Conservation (phyloP, 306 rosid species). For the Elaeagnus macrophylla region DNA sequence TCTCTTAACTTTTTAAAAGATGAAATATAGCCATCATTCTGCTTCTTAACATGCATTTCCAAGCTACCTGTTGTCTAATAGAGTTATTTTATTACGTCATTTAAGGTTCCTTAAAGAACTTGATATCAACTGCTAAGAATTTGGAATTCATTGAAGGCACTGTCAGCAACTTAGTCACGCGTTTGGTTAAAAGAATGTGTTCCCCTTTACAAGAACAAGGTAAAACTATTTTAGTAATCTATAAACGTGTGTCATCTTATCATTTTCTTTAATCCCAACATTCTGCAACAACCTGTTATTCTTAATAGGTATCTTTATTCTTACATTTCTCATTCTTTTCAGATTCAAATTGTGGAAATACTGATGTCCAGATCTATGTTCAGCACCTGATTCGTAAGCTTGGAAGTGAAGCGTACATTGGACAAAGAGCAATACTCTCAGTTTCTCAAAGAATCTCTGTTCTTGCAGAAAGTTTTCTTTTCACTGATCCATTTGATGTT, state of each 20-base stretch:
- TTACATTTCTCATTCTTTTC: slow-evolving; percentile 14
- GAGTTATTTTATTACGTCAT: slow-evolving; percentile 1
- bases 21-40: background rate
- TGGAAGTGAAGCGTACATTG: slow-evolving; percentile 60
- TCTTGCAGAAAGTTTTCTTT: slow-evolving; percentile 67
- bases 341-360: slow-evolving; percentile 36
- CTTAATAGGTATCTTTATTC: slow-evolving; percentile 8
- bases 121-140: slow-evolving; percentile 38
- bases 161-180: slow-evolving; percentile 52
- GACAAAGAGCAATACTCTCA: slow-evolving; percentile 60
- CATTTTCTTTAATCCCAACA: background rate
- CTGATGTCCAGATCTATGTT: slow-evolving; percentile 33
- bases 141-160: slow-evolving; percentile 59
- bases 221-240: slow-evolving; percentile 14
- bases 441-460: slow-evolving; percentile 63
- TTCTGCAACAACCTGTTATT: slow-evolving; percentile 12
- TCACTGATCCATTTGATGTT: slow-evolving; percentile 78
- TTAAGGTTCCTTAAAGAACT: slow-evolving; percentile 66
- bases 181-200: slow-evolving; percentile 58
- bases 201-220: slow-evolving; percentile 47
- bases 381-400: slow-evolving; percentile 78
- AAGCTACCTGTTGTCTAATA: background rate
- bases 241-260: background rate
- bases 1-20: background rate
- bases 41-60: background rate